Evolutionary conservation across 164 flowering plant species (phyloP), one percentile per base, ranked within the genome.

Genomic region (Piper betle): DNA sequence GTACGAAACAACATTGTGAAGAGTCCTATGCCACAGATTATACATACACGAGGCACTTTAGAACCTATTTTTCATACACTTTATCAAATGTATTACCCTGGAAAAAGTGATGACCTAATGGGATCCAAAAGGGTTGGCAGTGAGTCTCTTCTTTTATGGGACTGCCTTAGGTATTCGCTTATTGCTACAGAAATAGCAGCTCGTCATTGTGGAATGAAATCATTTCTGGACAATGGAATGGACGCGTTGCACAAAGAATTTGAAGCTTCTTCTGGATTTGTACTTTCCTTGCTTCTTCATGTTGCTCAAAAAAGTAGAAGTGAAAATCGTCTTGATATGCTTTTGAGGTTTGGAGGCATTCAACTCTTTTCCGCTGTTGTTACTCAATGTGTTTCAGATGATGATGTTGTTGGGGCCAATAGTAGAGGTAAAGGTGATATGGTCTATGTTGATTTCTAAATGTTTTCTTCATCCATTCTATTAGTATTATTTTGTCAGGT

Each of bases 141-240:
- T 25, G 33, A 25, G 53, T 75, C 86, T 53, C 58, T 85, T 68
- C 68, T 90, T 65, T 69, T 93, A 71, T 93, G 97, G 97, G 97
- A 91, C 67, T 82, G 84, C 37, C 82, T 93, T 17, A 91, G 79
- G 72, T 88, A 88, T 69, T 80, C 97, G 43, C 80, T 93, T 37
- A 72, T 86, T 58, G 85, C 99, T 55, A 77, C 84, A 62, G 99
- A 93, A 77, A 80, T 88, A 66, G 85, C 92, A 60, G 81, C 87
- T 59, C 96, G 96, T 38, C 66, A 78, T 73, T 72, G 75, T 52
- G 79, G 71, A 74, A 69, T 75, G 53, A 64, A 67, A 50, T 43
- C 71, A 68, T 63, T 66, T 42, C 78, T 91, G 38, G 71, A 62
- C 8, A 72, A 75, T 72, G 72, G 80, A 57, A 71, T 79, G 67